phyloP scores from a whole-genome alignment of 345 rosid species.

The Carallia brachiata region DNA sequence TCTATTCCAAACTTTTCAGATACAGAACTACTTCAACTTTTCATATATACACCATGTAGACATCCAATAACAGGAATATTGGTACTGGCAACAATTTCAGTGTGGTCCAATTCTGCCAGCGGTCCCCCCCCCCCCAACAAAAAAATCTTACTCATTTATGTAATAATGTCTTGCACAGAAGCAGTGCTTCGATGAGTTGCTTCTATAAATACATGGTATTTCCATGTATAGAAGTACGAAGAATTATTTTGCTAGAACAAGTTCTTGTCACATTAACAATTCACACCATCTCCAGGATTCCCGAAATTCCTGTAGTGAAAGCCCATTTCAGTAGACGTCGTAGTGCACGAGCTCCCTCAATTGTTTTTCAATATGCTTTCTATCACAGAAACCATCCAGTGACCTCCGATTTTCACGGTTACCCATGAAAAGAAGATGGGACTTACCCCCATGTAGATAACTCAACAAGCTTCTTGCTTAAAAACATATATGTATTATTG shows the following conservation, averaged over 20 bases:
- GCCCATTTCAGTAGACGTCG: no score
- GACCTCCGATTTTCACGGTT: constrained; percentile 6
- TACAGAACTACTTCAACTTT: no score
- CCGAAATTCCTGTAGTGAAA: no score
- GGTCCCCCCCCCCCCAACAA: neutral
- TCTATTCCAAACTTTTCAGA: neutral
- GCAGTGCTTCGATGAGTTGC: neutral
- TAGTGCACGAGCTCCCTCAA: neutral
- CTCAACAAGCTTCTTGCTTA: constrained; percentile 23
- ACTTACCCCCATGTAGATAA: constrained; percentile 20
- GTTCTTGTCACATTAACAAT: neutral
- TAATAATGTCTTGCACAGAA: neutral
- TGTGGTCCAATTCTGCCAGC: neutral
- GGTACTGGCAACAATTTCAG: no score
- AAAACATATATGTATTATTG: constrained; percentile 58
- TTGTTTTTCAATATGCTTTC: constrained; percentile 6
- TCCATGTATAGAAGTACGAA: neutral
- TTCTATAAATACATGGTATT: neutral
- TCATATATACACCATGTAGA: no score
- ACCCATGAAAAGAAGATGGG: constrained; percentile 17
- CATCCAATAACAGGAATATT: no score
- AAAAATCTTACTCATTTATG: neutral
- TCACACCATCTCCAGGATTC: no score
- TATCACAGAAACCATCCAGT: constrained; percentile 13
- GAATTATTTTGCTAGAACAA: neutral